Evolutionary conservation across 2,329 filamentous ascomycete genomes (phyloP).

Genomic region (Xylogone sp.): DNA sequence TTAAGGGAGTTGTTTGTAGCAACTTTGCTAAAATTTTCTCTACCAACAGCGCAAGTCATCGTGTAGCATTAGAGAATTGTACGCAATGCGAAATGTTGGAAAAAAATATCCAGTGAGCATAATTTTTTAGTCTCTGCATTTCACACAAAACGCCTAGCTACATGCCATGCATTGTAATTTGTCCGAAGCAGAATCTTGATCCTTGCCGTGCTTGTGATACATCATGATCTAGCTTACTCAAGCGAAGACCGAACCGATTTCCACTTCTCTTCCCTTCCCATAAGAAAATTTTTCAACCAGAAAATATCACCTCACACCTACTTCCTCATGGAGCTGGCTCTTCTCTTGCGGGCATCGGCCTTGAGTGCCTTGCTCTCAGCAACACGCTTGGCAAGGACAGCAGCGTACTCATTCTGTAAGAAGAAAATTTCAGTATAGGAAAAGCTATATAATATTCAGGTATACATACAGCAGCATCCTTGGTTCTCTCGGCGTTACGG

Average conservation of each 20-base stretch:
- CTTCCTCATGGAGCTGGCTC: constrained; percentile 92
- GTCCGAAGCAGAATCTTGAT: not conserved
- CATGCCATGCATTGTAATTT: constrained; percentile 11
- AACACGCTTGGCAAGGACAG: constrained; percentile 95
- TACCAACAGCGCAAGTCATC: no score
- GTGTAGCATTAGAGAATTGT: no score
- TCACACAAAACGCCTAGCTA: constrained; percentile 18
- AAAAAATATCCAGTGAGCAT: not conserved
- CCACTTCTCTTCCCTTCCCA: not conserved
- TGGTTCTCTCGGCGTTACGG: constrained; percentile 92
- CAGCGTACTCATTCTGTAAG: constrained; percentile 89
- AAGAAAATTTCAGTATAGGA: constrained; percentile 32
- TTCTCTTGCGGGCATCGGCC: constrained; percentile 92
- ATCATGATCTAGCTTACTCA: constrained; percentile 2
- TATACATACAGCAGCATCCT: constrained; percentile 92
- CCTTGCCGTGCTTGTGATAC: constrained; percentile 2
- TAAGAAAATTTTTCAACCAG: not conserved
- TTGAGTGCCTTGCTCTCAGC: constrained; percentile 92
- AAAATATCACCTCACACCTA: constrained; percentile 43
- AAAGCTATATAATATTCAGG: not conserved
- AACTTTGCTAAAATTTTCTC: no score
- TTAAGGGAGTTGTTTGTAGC: no score
- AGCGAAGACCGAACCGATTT: not conserved
- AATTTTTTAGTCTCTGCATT: constrained; percentile 2
- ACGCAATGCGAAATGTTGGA: no score